Evolutionary conservation across 345 rosid genomes (phyloP).

Genomic region (Arabidopsis thaliana): DNA sequence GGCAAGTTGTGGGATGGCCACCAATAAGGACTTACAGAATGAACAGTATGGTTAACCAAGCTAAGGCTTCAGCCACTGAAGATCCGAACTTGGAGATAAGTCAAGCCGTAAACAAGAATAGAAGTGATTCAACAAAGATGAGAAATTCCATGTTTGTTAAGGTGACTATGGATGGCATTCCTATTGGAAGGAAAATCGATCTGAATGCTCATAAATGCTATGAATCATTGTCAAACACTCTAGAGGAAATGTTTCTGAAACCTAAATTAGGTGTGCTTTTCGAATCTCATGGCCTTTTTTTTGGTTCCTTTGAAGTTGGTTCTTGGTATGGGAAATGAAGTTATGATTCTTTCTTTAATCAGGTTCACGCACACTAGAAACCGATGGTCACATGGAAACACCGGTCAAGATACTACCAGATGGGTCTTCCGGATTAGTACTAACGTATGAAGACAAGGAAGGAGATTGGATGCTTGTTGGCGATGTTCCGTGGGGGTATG

Average conservation of each 20-base stretch:
- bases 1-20: slow-evolving; percentile 97
- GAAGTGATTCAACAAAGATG: slow-evolving; percentile 44
- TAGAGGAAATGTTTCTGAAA: slow-evolving; percentile 76
- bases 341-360: slow-evolving; percentile 31
- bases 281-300: not conserved
- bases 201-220: slow-evolving; percentile 74
- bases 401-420: slow-evolving; percentile 59
- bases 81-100: slow-evolving; percentile 51
- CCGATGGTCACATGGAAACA: slow-evolving; percentile 33
- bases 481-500: slow-evolving; percentile 96
- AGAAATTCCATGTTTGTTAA: slow-evolving; percentile 72
- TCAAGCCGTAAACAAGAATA: slow-evolving; percentile 46
- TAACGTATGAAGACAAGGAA: slow-evolving; percentile 91
- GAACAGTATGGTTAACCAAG: slow-evolving; percentile 78
- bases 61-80: slow-evolving; percentile 57
- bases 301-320: not conserved
- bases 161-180: slow-evolving; percentile 95
- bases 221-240: slow-evolving; percentile 63
- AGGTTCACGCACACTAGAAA: slow-evolving; percentile 46
- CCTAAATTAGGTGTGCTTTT: slow-evolving; percentile 45
- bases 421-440: slow-evolving; percentile 78
- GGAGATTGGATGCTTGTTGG: slow-evolving; percentile 99
- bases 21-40: slow-evolving; percentile 82
- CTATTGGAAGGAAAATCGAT: slow-evolving; percentile 91
- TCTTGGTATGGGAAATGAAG: slow-evolving; percentile 4